These are phyloP conservation scores for Kwoniella sp. DNA, from an alignment of 768 basidiomycete genomes.

Conservation along the genomic window DNA sequence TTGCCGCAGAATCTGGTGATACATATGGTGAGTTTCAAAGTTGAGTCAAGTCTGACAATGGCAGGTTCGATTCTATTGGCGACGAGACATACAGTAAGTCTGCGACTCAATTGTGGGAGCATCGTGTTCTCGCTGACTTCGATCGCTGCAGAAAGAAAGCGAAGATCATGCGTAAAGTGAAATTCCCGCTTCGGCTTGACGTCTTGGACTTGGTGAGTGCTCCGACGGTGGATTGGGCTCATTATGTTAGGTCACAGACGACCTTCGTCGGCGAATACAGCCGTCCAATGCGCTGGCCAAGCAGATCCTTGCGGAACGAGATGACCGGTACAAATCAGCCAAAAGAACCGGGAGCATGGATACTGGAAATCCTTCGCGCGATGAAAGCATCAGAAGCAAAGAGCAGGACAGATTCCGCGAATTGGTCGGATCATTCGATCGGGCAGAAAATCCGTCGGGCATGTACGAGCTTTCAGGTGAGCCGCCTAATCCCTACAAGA, in stretches of 20 bases:
- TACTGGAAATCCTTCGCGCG: slow-evolving; percentile 18
- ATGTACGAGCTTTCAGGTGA: slow-evolving; percentile 88
- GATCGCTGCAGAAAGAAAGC: slow-evolving; percentile 64
- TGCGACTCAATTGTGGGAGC: not conserved
- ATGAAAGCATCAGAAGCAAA: slow-evolving; percentile 60
- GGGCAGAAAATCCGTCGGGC: slow-evolving; percentile 74
- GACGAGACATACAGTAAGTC: slow-evolving; percentile 68
- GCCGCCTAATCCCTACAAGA: slow-evolving; percentile 49
- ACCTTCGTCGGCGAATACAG: slow-evolving; percentile 69
- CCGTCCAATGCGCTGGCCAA: slow-evolving; percentile 73
- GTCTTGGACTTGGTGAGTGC: slow-evolving; percentile 68
- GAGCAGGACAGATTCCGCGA: slow-evolving; percentile 70
- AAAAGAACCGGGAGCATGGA: slow-evolving; percentile 56
- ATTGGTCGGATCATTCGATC: slow-evolving; percentile 55
- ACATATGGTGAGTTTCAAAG: slow-evolving; percentile 65
- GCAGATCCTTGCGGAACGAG: slow-evolving; percentile 79
- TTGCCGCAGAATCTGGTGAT: slow-evolving; percentile 77
- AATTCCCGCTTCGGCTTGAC: slow-evolving; percentile 87
- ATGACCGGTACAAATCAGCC: slow-evolving; percentile 75
- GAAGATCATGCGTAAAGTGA: slow-evolving; percentile 94
- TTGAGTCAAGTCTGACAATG: slow-evolving; percentile 5
- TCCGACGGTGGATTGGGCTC: not conserved
- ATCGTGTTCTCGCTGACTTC: not conserved
- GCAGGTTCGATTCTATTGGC: slow-evolving; percentile 87
- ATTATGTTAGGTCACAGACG: slow-evolving; percentile 63